phyloP scores from a whole-genome alignment of 2,329 filamentous ascomycete genomes.

The Sporothrix inflata region DNA sequence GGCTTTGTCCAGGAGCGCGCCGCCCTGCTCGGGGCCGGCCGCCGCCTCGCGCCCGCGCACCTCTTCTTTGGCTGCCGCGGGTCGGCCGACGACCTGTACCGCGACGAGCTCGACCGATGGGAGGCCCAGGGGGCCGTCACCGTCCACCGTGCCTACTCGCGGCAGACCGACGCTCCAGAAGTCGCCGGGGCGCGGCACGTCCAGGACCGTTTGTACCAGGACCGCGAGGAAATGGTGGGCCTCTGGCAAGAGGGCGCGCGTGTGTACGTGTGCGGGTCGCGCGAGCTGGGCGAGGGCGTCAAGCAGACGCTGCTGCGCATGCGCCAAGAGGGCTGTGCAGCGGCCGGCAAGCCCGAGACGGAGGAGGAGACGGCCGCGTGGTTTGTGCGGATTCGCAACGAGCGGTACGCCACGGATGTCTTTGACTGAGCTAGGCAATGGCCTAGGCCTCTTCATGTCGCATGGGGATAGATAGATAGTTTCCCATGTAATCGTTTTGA shows the following conservation, averaged over 20 bases:
- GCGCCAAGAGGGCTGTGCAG: constrained; percentile 38
- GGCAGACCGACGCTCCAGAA: constrained; percentile 44
- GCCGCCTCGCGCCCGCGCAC: constrained; percentile 31
- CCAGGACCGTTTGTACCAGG: constrained; percentile 55
- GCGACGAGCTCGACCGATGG: constrained; percentile 62
- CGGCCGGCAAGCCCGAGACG: constrained; percentile 34
- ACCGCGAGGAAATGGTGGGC: constrained; percentile 39
- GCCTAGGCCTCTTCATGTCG: too few relatives aligned
- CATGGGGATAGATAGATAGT: too few relatives aligned
- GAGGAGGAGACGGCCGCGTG: constrained; percentile 49
- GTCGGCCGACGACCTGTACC: constrained; percentile 47
- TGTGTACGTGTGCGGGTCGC: constrained; percentile 65
- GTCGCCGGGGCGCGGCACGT: too few relatives aligned
- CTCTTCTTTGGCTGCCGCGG: constrained; percentile 35
- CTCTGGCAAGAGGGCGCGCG: constrained; percentile 49
- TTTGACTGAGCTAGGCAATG: constrained; percentile 51
- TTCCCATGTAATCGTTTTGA: too few relatives aligned
- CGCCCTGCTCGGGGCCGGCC: constrained; percentile 51
- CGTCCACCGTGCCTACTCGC: constrained; percentile 64
- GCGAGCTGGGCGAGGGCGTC: constrained; percentile 48
- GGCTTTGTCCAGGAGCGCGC: constrained; percentile 66
- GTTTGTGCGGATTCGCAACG: constrained; percentile 56
- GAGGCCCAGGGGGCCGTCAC: constrained; percentile 61
- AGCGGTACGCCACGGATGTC: constrained; percentile 64
- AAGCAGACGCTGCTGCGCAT: constrained; percentile 42